Evolutionary conservation across 2,329 filamentous ascomycete species (phyloP).

Genomic region (Aspergillus carbonarius): DNA sequence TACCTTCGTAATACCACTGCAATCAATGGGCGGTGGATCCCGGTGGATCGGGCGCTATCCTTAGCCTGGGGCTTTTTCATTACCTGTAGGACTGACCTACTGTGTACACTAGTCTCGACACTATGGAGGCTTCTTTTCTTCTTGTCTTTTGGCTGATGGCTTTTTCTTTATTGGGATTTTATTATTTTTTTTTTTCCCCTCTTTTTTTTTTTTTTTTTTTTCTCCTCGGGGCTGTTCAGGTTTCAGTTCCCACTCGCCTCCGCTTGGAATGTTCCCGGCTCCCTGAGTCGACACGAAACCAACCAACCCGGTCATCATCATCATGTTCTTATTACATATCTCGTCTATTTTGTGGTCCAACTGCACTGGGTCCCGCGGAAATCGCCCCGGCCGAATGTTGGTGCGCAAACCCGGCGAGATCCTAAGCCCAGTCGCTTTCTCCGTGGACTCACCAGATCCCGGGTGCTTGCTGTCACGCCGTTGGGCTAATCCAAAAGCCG

Average conservation of each 20-base stretch:
- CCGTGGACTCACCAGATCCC: neutral
- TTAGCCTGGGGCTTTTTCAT: neutral
- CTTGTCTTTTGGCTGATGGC: neutral
- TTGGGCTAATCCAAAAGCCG: conserved; percentile 5
- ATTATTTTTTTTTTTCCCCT: neutral
- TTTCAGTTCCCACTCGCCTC: neutral
- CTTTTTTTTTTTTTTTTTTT: neutral
- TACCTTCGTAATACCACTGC: neutral
- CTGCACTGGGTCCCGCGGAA: conserved; percentile 4
- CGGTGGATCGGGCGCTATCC: neutral
- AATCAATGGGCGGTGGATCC: neutral
- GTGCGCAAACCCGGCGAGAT: neutral
- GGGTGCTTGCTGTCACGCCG: neutral
- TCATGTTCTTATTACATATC: neutral
- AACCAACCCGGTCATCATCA: neutral
- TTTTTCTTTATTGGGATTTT: neutral
- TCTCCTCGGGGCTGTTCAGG: neutral
- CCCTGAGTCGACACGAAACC: neutral
- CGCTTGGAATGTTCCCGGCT: neutral
- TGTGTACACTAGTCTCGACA: neutral
- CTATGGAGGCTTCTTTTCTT: neutral
- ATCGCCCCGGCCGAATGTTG: neutral
- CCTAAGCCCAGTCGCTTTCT: neutral
- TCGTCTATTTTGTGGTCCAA: neutral
- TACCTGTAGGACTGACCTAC: neutral